Evolutionary conservation across 2,329 filamentous ascomycete genomes (phyloP).

Genomic region (Cladosporium sp.): DNA sequence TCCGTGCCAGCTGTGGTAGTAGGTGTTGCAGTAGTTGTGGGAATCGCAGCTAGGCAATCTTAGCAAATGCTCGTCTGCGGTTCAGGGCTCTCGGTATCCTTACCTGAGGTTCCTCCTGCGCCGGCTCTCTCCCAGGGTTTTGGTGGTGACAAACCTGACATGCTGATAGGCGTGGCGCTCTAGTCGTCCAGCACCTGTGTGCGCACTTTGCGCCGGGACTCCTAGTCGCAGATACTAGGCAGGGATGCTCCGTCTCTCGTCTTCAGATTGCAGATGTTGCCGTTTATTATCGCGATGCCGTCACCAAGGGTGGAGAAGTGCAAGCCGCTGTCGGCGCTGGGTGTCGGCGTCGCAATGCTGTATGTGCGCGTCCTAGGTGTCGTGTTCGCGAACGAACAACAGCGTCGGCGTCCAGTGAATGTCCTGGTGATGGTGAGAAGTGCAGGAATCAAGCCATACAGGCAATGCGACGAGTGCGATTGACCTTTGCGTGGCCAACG

Average conservation of each 20-base stretch:
- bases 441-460: neutral
- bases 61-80: constrained; percentile 22
- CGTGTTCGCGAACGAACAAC: neutral
- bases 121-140: constrained; percentile 94
- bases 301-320: neutral
- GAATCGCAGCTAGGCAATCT: constrained; percentile 37
- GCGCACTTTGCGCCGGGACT: neutral
- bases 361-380: neutral
- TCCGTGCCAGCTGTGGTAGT: constrained; percentile 37
- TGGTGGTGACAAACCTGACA: constrained; percentile 63
- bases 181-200: neutral
- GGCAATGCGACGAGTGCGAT: no score
- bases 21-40: constrained; percentile 40
- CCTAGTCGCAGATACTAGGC: neutral
- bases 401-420: neutral
- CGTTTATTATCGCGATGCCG: constrained; percentile 1
- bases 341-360: neutral
- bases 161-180: neutral
- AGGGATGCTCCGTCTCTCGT: neutral
- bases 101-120: constrained; percentile 41
- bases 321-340: constrained; percentile 6
- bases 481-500: neutral
- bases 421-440: neutral
- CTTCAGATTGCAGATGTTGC: neutral
- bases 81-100: constrained; percentile 13